Percentiles rank a stretch among this genome's conserved stretches.
phyloP scores from a whole-genome alignment of 2,329 filamentous ascomycete genomes.

The Fusarium nanum region DNA sequence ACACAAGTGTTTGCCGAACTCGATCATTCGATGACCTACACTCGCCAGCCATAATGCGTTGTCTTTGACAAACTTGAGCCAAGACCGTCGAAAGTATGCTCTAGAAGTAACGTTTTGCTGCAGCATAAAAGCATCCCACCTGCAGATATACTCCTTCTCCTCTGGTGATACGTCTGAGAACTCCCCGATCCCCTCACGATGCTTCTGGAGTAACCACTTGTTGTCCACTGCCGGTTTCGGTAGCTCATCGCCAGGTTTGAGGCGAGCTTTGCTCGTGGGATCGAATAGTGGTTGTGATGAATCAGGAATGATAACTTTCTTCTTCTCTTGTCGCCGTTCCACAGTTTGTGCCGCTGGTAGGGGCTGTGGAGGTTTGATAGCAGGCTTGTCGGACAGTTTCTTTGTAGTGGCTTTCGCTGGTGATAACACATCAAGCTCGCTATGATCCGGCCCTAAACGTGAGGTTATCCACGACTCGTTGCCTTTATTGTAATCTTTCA shows the following conservation, averaged over 20 bases:
- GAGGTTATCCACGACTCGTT: constrained; percentile 60
- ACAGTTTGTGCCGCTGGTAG: constrained; percentile 2
- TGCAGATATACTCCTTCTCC: constrained; percentile 69
- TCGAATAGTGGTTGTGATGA: constrained; percentile 67
- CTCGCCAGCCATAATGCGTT: constrained; percentile 65
- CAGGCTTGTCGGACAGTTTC: constrained; percentile 43
- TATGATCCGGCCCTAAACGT: constrained; percentile 54
- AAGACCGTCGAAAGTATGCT: constrained; percentile 63
- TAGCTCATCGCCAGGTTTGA: constrained; percentile 62
- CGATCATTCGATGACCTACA: constrained; percentile 60
- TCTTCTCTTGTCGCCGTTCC: constrained; percentile 34
- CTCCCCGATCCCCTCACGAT: constrained; percentile 67
- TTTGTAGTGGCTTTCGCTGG: constrained; percentile 41
- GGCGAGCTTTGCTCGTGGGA: constrained; percentile 64
- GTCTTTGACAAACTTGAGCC: constrained; percentile 63
- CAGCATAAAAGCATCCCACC: constrained; percentile 68
- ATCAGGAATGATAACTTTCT: constrained; percentile 58
- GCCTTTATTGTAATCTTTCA: constrained; percentile 58
- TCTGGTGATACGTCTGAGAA: constrained; percentile 65
- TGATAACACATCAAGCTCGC: constrained; percentile 44
- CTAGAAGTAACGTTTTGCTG: constrained; percentile 63
- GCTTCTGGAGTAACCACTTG: constrained; percentile 69
- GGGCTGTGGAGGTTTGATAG: constrained; percentile 24
- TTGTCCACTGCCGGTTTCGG: constrained; percentile 59
- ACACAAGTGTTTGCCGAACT: constrained; percentile 66